Percentiles rank a stretch among this genome's conserved stretches.
These are phyloP conservation scores for Isabelozyma heimii DNA, from an alignment of 805 yeast genomes.

Conservation along the genomic window DNA sequence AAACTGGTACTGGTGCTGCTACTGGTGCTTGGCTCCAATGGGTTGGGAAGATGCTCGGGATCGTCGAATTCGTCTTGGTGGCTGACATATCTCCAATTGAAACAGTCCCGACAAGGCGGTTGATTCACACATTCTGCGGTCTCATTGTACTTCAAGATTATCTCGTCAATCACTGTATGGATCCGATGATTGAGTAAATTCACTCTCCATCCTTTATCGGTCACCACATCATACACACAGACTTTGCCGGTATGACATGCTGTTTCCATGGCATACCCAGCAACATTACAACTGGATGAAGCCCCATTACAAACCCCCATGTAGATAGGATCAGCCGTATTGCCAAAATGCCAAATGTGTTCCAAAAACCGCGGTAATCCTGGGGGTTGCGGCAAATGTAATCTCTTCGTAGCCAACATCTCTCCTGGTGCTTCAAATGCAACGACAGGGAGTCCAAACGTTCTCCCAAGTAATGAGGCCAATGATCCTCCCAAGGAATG, in stretches of 20 bases:
- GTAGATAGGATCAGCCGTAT: conserved; percentile 94
- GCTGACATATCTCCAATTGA: conserved; percentile 76
- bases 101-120: conserved; percentile 87
- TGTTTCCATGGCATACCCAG: conserved; percentile 97
- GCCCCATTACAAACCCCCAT: conserved; percentile 98
- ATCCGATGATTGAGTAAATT: conserved; percentile 86
- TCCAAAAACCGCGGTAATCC: conserved; percentile 77
- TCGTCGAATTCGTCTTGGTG: conserved; percentile 42
- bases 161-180: conserved; percentile 83
- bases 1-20: conserved; percentile 1
- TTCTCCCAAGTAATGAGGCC: conserved; percentile 77
- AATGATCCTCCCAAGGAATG: conserved; percentile 94
- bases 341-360: conserved; percentile 92
- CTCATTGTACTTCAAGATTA: conserved; percentile 66
- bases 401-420: conserved; percentile 70
- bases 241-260: conserved; percentile 88
- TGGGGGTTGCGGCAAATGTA: conserved; percentile 92
- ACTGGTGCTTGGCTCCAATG: conserved; percentile 24
- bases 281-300: conserved; percentile 80
- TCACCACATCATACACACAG: conserved; percentile 86
- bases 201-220: conserved; percentile 88
- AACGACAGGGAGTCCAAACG: conserved; percentile 87
- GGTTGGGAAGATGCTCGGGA: conserved; percentile 37
- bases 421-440: conserved; percentile 95
- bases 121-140: conserved; percentile 74